Percentiles rank a stretch among this genome's conserved stretches.
Evolutionary conservation across 805 yeast genomes (phyloP).

Genomic region (Wickerhamomyces rabaulensis): DNA sequence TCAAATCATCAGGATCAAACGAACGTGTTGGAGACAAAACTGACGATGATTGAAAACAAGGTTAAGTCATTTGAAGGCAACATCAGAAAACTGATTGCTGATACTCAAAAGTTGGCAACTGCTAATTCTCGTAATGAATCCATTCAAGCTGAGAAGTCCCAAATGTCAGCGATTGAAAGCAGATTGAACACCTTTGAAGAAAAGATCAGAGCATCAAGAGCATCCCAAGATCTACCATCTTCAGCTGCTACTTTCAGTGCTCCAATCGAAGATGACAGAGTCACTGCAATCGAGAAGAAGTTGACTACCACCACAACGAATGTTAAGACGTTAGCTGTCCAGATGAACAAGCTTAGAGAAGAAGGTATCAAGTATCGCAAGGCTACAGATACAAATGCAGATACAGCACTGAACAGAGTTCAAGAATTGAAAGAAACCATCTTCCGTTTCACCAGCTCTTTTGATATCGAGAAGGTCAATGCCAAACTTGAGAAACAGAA

Average conservation of each 20-base stretch:
- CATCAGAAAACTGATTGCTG: neutral
- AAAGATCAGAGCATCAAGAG: neutral
- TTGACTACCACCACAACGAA: neutral
- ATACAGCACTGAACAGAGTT: neutral
- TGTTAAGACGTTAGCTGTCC: neutral
- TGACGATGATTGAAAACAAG: neutral
- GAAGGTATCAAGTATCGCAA: neutral
- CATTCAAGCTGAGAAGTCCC: neutral
- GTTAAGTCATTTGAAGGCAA: neutral
- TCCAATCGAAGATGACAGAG: neutral
- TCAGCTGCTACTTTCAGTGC: neutral
- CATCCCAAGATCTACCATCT: neutral
- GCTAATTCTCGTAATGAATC: neutral
- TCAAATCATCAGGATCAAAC: neutral
- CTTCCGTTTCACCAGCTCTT: neutral
- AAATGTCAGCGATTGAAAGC: neutral
- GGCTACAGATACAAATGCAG: neutral
- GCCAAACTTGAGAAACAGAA: neutral
- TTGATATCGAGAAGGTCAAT: neutral
- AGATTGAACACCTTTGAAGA: neutral
- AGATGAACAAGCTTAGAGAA: neutral
- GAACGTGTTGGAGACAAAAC: neutral
- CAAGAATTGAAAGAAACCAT: neutral
- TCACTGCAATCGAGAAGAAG: neutral
- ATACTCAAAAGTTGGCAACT: neutral